Evolutionary conservation across 1,284 basidiomycete genomes (phyloP).

Genomic region (Schizophyllum amplum): DNA sequence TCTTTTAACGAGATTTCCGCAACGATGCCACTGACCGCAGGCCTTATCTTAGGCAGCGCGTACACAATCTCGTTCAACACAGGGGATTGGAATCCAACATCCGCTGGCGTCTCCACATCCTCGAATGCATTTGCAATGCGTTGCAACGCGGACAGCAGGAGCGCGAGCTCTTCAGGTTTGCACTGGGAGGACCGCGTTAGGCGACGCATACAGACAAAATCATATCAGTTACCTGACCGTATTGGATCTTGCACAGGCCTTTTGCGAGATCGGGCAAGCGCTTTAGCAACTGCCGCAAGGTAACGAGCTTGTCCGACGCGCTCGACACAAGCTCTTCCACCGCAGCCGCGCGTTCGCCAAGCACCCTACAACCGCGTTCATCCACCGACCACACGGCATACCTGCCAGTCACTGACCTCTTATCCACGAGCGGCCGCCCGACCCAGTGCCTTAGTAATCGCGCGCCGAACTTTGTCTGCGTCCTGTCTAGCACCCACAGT

Average conservation of each 20-base stretch:
- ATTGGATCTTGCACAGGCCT: constrained; percentile 85
- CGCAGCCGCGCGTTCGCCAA: constrained; percentile 76
- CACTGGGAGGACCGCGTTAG: constrained; percentile 37
- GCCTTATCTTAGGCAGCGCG: constrained; percentile 59
- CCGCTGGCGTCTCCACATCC: constrained; percentile 30
- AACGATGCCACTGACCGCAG: constrained; percentile 50
- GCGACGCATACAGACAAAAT: not conserved
- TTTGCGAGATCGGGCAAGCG: constrained; percentile 84
- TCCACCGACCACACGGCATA: not conserved
- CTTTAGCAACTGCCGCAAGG: constrained; percentile 63
- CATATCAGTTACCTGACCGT: constrained; percentile 57
- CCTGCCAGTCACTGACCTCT: constrained; percentile 36
- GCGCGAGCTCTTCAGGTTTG: constrained; percentile 76
- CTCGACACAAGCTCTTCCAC: constrained; percentile 73
- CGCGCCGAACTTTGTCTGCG: constrained; percentile 84
- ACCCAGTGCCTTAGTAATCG: constrained; percentile 84
- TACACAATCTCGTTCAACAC: constrained; percentile 69
- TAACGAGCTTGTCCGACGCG: constrained; percentile 48
- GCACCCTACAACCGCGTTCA: constrained; percentile 34
- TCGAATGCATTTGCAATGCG: constrained; percentile 68
- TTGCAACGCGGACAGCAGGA: constrained; percentile 71
- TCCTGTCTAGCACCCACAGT: constrained; percentile 82
- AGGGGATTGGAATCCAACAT: constrained; percentile 52
- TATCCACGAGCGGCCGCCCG: constrained; percentile 76
- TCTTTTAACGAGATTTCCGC: constrained; percentile 52